phyloP scores from a whole-genome alignment of 768 basidiomycete species.

The Sutorius australiensis region DNA sequence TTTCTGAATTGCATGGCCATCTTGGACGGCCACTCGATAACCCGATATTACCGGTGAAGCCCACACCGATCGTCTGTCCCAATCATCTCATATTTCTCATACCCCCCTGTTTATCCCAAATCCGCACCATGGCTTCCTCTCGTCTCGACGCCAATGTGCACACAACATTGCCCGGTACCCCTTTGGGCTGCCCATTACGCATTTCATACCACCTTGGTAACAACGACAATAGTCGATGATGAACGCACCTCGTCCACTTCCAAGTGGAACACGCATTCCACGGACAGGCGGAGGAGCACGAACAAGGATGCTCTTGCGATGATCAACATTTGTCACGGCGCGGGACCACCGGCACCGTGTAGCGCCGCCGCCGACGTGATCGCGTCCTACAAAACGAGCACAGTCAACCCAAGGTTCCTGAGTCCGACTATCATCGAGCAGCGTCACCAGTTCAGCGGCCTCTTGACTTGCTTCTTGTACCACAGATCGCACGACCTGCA shows the following conservation, averaged over 20 bases:
- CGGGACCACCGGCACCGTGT: neutral
- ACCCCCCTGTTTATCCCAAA: too few relatives aligned
- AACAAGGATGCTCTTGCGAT: conserved; percentile 16
- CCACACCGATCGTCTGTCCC: too few relatives aligned
- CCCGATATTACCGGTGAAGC: too few relatives aligned
- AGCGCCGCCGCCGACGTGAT: conserved; percentile 2
- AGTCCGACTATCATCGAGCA: conserved; percentile 6
- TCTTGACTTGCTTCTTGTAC: conserved; percentile 17
- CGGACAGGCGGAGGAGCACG: conserved; percentile 18
- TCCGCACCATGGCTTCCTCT: too few relatives aligned
- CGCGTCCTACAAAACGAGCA: neutral
- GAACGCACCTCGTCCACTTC: conserved; percentile 24
- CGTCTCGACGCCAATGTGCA: too few relatives aligned
- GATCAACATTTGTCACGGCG: conserved; percentile 18
- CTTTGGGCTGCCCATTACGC: too few relatives aligned
- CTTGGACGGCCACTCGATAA: too few relatives aligned
- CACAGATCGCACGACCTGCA: conserved; percentile 7
- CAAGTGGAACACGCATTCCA: conserved; percentile 17
- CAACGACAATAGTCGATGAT: neutral
- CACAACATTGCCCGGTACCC: too few relatives aligned
- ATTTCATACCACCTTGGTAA: too few relatives aligned
- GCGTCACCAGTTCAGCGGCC: conserved; percentile 11
- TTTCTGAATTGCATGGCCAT: too few relatives aligned
- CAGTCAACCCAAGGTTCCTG: neutral
- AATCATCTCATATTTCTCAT: too few relatives aligned